Evolutionary conservation across 805 yeast species (phyloP).

Genomic region (Wickerhamomyces ciferrii): DNA sequence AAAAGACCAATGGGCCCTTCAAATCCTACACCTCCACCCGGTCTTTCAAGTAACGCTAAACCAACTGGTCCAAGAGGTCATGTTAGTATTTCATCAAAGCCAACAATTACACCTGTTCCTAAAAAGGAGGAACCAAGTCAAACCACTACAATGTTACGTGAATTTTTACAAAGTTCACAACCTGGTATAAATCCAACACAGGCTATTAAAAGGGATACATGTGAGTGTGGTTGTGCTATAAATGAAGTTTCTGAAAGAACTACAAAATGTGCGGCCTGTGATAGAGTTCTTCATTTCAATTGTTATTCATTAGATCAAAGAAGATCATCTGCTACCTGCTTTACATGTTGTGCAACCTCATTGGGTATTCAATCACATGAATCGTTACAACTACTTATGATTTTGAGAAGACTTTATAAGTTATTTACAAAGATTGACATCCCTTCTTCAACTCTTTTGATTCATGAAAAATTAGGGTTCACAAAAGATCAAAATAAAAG

Average conservation of each 20-base stretch:
- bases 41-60: not conserved
- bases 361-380: slow-evolving; percentile 12
- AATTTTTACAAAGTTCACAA: slow-evolving; percentile 22
- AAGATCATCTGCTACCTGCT: slow-evolving; percentile 17
- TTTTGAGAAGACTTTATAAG: slow-evolving; percentile 29
- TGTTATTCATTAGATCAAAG: slow-evolving; percentile 27
- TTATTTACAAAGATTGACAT: slow-evolving; percentile 14
- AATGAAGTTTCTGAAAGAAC: slow-evolving; percentile 7
- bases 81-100: no score
- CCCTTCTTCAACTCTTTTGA: slow-evolving; percentile 15
- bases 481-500: slow-evolving; percentile 3
- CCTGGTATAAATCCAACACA: slow-evolving; percentile 25
- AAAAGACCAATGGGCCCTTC: no score
- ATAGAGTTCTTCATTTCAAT: slow-evolving; percentile 24
- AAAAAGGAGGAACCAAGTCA: slow-evolving; percentile 20
- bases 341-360: slow-evolving; percentile 21
- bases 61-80: not conserved
- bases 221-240: slow-evolving; percentile 32
- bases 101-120: not conserved
- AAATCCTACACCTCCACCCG: not conserved
- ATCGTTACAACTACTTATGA: slow-evolving; percentile 25
- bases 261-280: slow-evolving; percentile 26
- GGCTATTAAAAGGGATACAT: slow-evolving; percentile 2
- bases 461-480: slow-evolving; percentile 14
- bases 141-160: slow-evolving; percentile 25